These are phyloP conservation scores for Xerocomus spinulosus DNA, from an alignment of 768 basidiomycete genomes.

Conservation along the genomic window DNA sequence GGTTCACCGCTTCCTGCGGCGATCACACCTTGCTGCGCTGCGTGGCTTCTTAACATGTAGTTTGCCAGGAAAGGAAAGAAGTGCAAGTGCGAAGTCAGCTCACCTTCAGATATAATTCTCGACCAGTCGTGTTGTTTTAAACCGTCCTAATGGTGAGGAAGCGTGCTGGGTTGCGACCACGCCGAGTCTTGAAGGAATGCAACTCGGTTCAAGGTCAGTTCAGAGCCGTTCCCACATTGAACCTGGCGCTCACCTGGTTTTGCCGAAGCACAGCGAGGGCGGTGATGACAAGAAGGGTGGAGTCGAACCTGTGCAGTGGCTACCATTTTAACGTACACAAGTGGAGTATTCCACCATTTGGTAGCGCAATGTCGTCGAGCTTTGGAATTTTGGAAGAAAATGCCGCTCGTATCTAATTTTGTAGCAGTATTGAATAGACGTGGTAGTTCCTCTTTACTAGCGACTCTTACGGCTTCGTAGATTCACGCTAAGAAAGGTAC, in stretches of 20 bases:
- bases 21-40: not conserved
- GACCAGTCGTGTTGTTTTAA: too few relatives aligned
- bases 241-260: not conserved
- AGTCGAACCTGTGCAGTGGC: not conserved
- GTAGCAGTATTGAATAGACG: too few relatives aligned
- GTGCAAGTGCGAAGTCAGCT: not conserved
- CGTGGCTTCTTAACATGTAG: not conserved
- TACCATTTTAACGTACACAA: not conserved
- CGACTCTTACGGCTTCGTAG: too few relatives aligned
- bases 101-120: too few relatives aligned
- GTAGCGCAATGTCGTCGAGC: too few relatives aligned
- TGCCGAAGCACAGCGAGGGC: conserved; percentile 9
- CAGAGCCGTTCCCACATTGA: conserved; percentile 10
- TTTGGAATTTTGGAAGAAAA: too few relatives aligned
- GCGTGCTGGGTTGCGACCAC: not conserved
- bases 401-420: too few relatives aligned
- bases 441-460: too few relatives aligned
- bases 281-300: conserved; percentile 8
- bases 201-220: conserved; percentile 1
- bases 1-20: not conserved
- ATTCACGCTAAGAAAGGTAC: too few relatives aligned
- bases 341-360: too few relatives aligned
- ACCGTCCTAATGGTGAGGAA: not conserved
- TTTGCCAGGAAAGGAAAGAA: not conserved
- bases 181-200: not conserved